Evolutionary conservation across 2,329 filamentous ascomycete species (phyloP), one percentile per base, ranked within the genome.

Genomic region (Colletotrichum scovillei): DNA sequence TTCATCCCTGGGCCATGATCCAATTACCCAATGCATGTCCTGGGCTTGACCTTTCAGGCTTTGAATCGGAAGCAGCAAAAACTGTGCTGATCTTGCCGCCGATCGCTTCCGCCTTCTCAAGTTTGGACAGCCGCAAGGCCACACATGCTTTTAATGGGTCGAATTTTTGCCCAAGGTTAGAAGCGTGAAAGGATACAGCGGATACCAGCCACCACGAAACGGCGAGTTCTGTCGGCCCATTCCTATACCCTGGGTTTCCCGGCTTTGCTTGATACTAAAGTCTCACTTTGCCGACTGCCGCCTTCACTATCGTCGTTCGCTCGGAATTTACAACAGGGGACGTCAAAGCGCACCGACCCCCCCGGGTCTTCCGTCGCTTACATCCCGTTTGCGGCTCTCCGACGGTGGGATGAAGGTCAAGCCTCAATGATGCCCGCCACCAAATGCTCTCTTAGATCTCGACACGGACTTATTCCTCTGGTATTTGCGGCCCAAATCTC

Each of bases 31-130:
- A 49, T 49, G 12, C 28, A 46, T 28, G n/a, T n/a, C 22, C 28
- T 28, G 28, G 38, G 11, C 16, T 60, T n/a, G 24, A 24, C 24
- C 42, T 46, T 26, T 22, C 19, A 22, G 42, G 42, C 42, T 49
- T 4, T n/a, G 19, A 59, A 35, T n/a, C 12, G 55, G 42, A 59
- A 49, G 24, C 32, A 52, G 28, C 52, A 46, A 42, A 65, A 12
- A n/a, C 11, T 38, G 28, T 14, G 57, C 64, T 63, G 64, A 68
- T 68, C 69, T 49, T 38, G 22, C 19, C 12, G 69, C 22, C 63
- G 69, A 72, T 72, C 63, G 22, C 46, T 56, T 5, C 32, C 30
- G 7, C 35, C 35, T 22, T 35, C 38, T 22, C 60, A 32, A 9
- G 16, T 49, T 49, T 49, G 19, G n/a, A 49, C 19, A 49, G 42